phyloP scores from a whole-genome alignment of 345 rosid species.

The Arabis hirsuta region DNA sequence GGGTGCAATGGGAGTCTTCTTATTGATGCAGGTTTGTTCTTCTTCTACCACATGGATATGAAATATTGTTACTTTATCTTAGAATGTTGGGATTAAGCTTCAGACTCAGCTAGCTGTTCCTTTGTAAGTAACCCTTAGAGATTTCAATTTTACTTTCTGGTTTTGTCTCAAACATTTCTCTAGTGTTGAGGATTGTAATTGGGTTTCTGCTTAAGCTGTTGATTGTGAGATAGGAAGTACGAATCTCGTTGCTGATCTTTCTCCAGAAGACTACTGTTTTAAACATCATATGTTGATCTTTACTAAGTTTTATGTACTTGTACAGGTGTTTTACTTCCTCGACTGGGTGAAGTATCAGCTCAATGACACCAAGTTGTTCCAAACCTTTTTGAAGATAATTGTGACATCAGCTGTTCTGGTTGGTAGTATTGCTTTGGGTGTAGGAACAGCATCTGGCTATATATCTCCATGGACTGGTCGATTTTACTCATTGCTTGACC shows the following conservation, averaged over 20 bases:
- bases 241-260: slow-evolving; percentile 11
- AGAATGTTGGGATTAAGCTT: background rate
- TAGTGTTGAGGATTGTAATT: slow-evolving; percentile 2
- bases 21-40: slow-evolving; percentile 83
- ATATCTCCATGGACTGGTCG: slow-evolving; percentile 99
- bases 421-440: slow-evolving; percentile 79
- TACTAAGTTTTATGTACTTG: slow-evolving; percentile 26
- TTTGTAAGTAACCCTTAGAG: background rate
- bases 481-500: slow-evolving; percentile 93
- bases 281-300: background rate
- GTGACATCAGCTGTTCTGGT: slow-evolving; percentile 74
- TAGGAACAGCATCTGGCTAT: slow-evolving; percentile 95
- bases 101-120: background rate
- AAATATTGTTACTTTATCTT: background rate
- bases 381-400: slow-evolving; percentile 83
- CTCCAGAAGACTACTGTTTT: background rate
- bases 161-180: slow-evolving; percentile 2
- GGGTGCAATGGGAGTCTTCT: slow-evolving; percentile 98
- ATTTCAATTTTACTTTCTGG: background rate
- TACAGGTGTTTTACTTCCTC: slow-evolving; percentile 91
- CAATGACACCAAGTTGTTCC: slow-evolving; percentile 79
- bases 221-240: background rate
- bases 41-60: background rate
- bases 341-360: slow-evolving; percentile 92
- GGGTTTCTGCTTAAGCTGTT: slow-evolving; percentile 14